Evolutionary conservation across 306 rosid genomes (phyloP), one percentile per base, ranked within the genome.

Genomic region (Geum urbanum): DNA sequence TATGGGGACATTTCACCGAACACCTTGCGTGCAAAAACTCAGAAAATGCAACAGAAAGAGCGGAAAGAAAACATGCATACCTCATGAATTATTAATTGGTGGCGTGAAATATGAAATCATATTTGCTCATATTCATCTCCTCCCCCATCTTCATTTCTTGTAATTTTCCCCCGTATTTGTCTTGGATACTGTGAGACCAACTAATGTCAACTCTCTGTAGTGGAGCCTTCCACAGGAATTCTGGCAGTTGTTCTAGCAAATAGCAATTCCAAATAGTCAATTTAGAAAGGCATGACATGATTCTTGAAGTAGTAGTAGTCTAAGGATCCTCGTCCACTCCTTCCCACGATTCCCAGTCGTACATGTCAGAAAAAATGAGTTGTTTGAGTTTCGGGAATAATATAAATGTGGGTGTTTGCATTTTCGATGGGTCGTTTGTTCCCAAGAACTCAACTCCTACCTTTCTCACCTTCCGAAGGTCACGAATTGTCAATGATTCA

Each of bases 371-470:
- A 9, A 9, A 3, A 4, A n/a, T n/a, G 50, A 46, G 50, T 2
- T 46, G 50, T 46, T 46, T 46, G 3, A 9, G 50, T 10, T 46
- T 46, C 13, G 50, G 50, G 50, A 46, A 46, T 3, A 12, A 45
- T 27, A 27, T 27, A 46, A 14, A 46, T 0, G 50, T 9, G 0
- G 50, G 0, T 12, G 50, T 9, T 0, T 0, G 1, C 2, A 27
- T 1, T 27, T 27, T 2, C 2, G 2, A 27, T 27, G 32, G 32
- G 32, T 27, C n/a, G n/a, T n/a, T n/a, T n/a, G n/a, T 56, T 57
- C 67, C 74, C 45, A 45, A 24, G 27, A 57, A 70, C 13, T 57
- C 74, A 13, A 13, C 9, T 11, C 74, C 74, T 35, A 70, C 74
- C 66, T 19, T 56, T 16, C 14, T 13, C 53, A 71, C 9, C 1